Evolutionary conservation across 306 rosid genomes (phyloP).

Genomic region (Cajanus cajan): DNA sequence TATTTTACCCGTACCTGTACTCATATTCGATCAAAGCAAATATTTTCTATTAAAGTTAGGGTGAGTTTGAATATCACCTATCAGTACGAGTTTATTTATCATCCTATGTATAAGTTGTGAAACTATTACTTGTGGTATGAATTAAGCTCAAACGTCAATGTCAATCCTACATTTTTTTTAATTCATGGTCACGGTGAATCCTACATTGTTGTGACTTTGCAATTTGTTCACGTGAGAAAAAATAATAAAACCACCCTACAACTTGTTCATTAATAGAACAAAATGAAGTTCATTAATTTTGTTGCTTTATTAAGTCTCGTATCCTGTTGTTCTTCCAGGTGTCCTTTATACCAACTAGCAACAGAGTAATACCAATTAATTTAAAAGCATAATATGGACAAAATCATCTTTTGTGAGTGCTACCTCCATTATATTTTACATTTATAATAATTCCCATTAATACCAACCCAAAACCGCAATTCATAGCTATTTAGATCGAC

Average conservation of each 20-base stretch:
- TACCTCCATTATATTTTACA: neutral
- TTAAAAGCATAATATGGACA: neutral
- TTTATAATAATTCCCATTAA: neutral
- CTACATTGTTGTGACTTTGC: no score
- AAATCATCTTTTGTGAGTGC: neutral
- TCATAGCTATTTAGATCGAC: neutral
- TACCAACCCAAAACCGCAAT: neutral
- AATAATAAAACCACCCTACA: neutral
- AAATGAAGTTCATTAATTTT: neutral
- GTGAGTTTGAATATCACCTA: no score
- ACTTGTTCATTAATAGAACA: neutral
- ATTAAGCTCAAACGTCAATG: no score
- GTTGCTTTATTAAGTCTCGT: neutral
- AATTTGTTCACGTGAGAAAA: neutral
- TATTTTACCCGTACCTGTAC: no score
- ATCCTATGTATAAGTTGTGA: no score
- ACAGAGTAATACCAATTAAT: neutral
- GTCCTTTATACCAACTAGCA: neutral
- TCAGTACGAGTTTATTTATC: no score
- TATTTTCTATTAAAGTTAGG: no score
- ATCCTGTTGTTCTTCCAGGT: neutral
- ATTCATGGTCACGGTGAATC: no score
- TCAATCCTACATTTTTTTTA: no score
- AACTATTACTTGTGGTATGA: no score
- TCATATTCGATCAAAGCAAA: no score